Evolutionary conservation across 306 rosid species (phyloP).

Genomic region (Cucurbita moschata): DNA sequence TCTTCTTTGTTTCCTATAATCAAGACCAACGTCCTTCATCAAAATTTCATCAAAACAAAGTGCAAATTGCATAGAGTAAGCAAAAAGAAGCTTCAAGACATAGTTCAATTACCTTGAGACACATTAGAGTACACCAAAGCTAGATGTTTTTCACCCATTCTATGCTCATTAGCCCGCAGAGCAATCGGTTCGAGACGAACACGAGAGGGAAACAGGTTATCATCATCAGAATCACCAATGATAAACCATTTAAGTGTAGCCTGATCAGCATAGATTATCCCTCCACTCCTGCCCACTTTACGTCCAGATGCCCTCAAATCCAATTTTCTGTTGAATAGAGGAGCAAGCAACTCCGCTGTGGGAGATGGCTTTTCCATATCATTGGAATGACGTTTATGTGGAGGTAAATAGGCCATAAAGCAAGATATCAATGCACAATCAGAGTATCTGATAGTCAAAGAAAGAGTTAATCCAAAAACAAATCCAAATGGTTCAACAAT

Average conservation of each 20-base stretch:
- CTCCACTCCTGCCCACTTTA: not conserved
- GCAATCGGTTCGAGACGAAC: constrained; percentile 17
- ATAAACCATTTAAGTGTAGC: constrained; percentile 15
- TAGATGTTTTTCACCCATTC: constrained; percentile 12
- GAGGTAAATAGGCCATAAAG: constrained; percentile 45
- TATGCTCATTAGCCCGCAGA: not conserved
- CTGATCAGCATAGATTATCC: constrained; percentile 4
- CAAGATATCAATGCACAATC: not conserved
- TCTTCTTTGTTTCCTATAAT: not conserved
- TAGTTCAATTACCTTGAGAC: constrained; percentile 8
- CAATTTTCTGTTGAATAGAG: constrained; percentile 8
- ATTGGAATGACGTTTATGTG: constrained; percentile 32
- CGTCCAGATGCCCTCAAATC: not conserved
- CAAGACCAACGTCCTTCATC: not conserved
- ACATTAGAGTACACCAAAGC: constrained; percentile 8
- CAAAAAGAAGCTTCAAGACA: not conserved
- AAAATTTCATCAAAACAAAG: not conserved
- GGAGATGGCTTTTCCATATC: constrained; percentile 7
- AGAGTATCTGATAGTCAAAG: not conserved
- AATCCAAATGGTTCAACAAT: not conserved
- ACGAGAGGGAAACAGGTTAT: constrained; percentile 10
- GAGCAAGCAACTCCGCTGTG: constrained; percentile 23
- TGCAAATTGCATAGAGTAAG: not conserved
- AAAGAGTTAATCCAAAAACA: not conserved
- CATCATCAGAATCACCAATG: constrained; percentile 17